Evolutionary conservation across 805 yeast genomes (phyloP).

Genomic region (Candida wancherniae): DNA sequence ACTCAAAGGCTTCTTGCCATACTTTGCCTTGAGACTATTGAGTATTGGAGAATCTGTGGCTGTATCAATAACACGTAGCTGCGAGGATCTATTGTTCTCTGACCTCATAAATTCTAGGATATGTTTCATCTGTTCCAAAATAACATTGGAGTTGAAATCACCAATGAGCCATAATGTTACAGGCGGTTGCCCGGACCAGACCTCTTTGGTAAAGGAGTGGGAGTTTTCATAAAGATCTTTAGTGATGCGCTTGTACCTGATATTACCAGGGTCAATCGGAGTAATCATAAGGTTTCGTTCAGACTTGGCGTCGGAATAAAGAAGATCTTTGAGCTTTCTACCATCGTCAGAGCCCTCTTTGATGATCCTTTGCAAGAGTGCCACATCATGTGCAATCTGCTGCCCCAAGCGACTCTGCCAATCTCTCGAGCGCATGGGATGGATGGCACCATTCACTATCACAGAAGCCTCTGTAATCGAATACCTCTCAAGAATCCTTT

Average conservation of each 20-base stretch:
- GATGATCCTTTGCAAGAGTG: constrained; percentile 25
- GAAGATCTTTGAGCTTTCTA: constrained; percentile 29
- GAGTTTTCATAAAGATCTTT: constrained; percentile 24
- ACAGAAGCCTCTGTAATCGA: constrained; percentile 47
- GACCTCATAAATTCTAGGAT: constrained; percentile 23
- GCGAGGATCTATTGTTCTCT: constrained; percentile 27
- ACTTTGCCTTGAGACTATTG: constrained; percentile 3
- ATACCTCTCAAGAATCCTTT: constrained; percentile 22
- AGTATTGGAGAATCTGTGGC: constrained; percentile 4
- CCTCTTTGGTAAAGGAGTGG: constrained; percentile 14
- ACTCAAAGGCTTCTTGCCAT: constrained; percentile 18
- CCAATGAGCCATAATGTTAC: constrained; percentile 55
- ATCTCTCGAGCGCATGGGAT: constrained; percentile 41
- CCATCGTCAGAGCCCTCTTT: constrained; percentile 21
- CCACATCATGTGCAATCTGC: constrained; percentile 53
- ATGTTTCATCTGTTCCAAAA: constrained; percentile 42
- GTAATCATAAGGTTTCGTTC: constrained; percentile 42
- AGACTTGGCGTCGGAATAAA: constrained; percentile 39
- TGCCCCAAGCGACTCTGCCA: constrained; percentile 54
- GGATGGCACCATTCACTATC: constrained; percentile 70
- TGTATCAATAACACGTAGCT: constrained; percentile 32
- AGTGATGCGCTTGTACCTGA: constrained; percentile 29
- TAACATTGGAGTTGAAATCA: constrained; percentile 38
- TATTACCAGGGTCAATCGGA: constrained; percentile 30
- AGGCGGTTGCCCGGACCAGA: constrained; percentile 34